Conservation (phyloP, 352 stramenopile genomes). For the Phytophthora fragariaefolia region DNA sequence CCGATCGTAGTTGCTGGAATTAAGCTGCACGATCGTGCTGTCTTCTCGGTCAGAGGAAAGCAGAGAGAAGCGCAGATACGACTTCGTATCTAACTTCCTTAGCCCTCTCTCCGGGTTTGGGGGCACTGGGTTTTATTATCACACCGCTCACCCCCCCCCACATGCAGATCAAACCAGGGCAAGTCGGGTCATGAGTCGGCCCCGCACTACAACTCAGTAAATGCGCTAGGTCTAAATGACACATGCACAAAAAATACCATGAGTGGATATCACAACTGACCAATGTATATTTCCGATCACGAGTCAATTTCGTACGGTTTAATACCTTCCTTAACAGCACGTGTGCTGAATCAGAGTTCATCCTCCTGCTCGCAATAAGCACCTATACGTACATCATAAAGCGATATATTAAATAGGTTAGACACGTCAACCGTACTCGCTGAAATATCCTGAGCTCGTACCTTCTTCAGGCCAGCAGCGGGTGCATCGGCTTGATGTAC, state of each 20-base stretch:
- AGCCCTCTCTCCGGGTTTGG: background rate
- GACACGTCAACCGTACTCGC: no score
- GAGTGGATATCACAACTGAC: background rate
- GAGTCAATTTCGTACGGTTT: background rate
- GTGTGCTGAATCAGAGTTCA: background rate
- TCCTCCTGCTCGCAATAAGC: background rate
- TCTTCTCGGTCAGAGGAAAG: background rate
- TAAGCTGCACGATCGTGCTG: no score
- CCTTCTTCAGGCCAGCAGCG: conserved; percentile 87
- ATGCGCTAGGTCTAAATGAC: background rate
- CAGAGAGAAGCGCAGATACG: background rate
- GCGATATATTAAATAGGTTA: no score
- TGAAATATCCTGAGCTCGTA: no score
- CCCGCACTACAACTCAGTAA: background rate
- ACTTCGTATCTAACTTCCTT: background rate
- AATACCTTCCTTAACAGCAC: background rate
- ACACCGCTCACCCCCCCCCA: background rate
- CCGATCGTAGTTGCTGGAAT: no score
- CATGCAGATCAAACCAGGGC: background rate
- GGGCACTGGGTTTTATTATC: background rate
- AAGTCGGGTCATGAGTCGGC: background rate
- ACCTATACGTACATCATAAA: no score
- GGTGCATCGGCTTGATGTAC: conserved; percentile 94
- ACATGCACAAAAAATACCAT: background rate
- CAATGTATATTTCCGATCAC: background rate